Conservation (phyloP, 257 asterid genomes). For the Anisodus tanguticus region DNA sequence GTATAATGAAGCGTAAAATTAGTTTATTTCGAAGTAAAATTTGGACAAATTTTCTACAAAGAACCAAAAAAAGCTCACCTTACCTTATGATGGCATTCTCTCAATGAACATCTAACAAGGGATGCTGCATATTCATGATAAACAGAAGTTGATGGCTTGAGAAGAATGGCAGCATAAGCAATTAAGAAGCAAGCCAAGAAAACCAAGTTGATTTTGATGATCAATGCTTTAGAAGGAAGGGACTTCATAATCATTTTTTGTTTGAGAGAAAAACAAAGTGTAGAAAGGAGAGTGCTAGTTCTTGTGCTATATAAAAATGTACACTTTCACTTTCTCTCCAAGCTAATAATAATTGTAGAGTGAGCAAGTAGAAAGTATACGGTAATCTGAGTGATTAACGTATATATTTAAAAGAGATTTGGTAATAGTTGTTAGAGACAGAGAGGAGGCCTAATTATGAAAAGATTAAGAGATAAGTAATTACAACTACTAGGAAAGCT, state of each 20-base stretch:
- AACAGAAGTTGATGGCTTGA: slow-evolving; percentile 58
- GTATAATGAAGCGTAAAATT: too few relatives aligned
- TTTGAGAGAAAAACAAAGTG: neutral
- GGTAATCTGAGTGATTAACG: slow-evolving; percentile 21
- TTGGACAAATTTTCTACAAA: neutral
- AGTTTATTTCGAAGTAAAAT: neutral
- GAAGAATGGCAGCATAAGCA: slow-evolving; percentile 54
- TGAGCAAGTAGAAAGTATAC: neutral
- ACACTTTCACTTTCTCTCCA: neutral
- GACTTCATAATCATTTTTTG: slow-evolving; percentile 53
- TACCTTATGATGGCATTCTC: slow-evolving; percentile 78
- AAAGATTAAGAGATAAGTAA: slow-evolving; percentile 37
- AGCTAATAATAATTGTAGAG: neutral
- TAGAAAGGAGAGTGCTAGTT: neutral
- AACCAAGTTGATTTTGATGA: slow-evolving; percentile 62
- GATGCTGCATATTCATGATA: slow-evolving; percentile 55
- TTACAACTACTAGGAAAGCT: slow-evolving; percentile 35
- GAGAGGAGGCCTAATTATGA: slow-evolving; percentile 22
- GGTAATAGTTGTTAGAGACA: slow-evolving; percentile 40
- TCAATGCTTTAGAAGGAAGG: slow-evolving; percentile 56
- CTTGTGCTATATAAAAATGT: neutral
- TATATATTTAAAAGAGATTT: slow-evolving; percentile 31
- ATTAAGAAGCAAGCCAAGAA: slow-evolving; percentile 64
- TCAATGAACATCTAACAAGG: slow-evolving; percentile 61
- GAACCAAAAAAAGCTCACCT: slow-evolving; percentile 59